Evolutionary conservation across 1,139 yeast species (phyloP).

Genomic region (Pichia sp.): DNA sequence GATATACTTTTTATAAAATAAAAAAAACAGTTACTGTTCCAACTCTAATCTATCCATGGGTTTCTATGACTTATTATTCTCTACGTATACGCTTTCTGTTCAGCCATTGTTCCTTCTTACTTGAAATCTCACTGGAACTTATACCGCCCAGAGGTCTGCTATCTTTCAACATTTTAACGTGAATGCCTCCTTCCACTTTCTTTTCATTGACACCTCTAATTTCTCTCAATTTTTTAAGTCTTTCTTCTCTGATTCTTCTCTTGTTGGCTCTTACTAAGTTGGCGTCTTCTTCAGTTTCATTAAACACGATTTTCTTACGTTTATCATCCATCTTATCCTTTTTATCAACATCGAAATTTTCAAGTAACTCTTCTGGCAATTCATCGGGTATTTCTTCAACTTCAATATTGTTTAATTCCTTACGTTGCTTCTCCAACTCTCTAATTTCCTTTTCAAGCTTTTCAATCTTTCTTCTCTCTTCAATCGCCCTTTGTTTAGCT

Average conservation of each 20-base stretch:
- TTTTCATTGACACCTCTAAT: constrained; percentile 33
- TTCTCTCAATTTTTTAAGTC: constrained; percentile 27
- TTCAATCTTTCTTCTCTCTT: constrained; percentile 29
- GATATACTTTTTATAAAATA: too few species aligned
- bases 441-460: constrained; percentile 28
- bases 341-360: constrained; percentile 21
- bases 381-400: constrained; percentile 34
- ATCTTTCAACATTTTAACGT: constrained; percentile 18
- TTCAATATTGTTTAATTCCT: constrained; percentile 21
- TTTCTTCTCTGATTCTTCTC: constrained; percentile 36
- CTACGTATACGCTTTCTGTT: constrained; percentile 41
- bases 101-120: constrained; percentile 51
- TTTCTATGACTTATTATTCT: constrained; percentile 1
- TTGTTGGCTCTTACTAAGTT: constrained; percentile 25
- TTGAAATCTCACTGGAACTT: constrained; percentile 17
- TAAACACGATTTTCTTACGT: constrained; percentile 29
- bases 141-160: not conserved
- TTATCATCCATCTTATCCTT: constrained; percentile 9
- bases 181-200: constrained; percentile 46
- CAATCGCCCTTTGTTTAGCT: constrained; percentile 44
- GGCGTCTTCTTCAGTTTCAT: constrained; percentile 27
- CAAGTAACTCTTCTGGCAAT: constrained; percentile 41
- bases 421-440: constrained; percentile 35
- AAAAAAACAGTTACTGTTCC: too few species aligned
- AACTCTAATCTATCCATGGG: too few species aligned